Evolutionary conservation across 23 red algal species (phyloP).

Genomic region (Pyropia yezoensis): DNA sequence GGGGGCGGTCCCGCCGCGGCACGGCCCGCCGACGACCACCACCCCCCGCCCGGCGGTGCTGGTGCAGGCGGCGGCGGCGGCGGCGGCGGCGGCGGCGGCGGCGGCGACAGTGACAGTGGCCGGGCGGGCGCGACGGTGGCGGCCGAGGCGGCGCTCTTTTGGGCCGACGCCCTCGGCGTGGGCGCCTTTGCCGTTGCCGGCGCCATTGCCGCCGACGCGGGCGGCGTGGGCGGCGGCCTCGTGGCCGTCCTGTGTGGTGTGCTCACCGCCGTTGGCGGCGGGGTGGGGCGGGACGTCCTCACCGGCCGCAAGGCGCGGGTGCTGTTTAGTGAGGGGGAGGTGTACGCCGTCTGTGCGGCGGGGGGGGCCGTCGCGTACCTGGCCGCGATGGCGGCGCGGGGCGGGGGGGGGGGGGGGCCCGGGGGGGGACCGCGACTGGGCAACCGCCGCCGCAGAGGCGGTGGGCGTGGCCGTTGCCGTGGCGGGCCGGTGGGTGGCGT

Average conservation of each 20-base stretch:
- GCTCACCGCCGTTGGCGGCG: conserved; percentile 49
- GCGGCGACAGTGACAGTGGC: no score
- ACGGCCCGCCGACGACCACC: no score
- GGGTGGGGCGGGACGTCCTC: conserved; percentile 39
- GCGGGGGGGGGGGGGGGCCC: neutral
- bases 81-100: conserved; percentile 1
- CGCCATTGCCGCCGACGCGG: conserved; percentile 21
- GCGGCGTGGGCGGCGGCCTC: neutral
- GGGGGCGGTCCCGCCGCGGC: neutral
- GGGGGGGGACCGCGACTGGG: neutral
- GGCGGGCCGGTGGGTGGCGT: conserved; percentile 7
- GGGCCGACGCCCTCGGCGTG: conserved; percentile 26
- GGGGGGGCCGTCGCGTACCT: conserved; percentile 29
- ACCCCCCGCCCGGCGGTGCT: no score
- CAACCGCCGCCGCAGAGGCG: no score
- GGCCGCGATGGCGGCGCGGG: neutral
- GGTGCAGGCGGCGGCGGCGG: no score
- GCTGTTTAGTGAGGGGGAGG: conserved; percentile 35
- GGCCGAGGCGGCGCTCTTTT: neutral
- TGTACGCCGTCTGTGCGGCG: conserved; percentile 39
- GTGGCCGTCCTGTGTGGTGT: conserved; percentile 33
- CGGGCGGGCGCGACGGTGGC: no score
- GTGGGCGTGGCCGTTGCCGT: conserved; percentile 15
- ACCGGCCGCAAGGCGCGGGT: conserved; percentile 24
- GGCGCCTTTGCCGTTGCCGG: conserved; percentile 49